These are phyloP conservation scores for Aspergillus nanangensis DNA, from an alignment of 495 filamentous ascomycete genomes.

Conservation along the genomic window DNA sequence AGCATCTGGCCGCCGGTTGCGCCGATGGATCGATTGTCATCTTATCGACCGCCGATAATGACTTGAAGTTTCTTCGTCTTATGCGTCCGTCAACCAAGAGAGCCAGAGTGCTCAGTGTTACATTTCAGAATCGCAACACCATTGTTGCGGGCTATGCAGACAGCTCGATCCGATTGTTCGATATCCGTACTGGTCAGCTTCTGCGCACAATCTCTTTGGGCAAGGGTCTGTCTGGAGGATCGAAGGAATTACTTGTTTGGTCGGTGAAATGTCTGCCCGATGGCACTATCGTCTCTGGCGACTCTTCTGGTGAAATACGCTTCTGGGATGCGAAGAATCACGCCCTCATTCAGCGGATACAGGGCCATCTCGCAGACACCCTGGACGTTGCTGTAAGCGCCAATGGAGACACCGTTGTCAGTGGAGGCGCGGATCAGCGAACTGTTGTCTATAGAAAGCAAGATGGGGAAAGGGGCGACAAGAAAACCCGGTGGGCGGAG, in stretches of 20 bases:
- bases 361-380: constrained; percentile 84
- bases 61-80: constrained; percentile 66
- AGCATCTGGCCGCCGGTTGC: constrained; percentile 83
- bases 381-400: constrained; percentile 74
- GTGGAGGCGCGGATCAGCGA: constrained; percentile 84
- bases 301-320: constrained; percentile 86
- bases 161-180: constrained; percentile 84
- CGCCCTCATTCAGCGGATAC: constrained; percentile 76
- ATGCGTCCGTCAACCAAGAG: constrained; percentile 74
- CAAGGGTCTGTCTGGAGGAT: constrained; percentile 64
- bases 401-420: constrained; percentile 82
- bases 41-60: constrained; percentile 76
- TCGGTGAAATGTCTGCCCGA: constrained; percentile 80
- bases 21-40: constrained; percentile 86
- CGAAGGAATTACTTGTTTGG: constrained; percentile 88
- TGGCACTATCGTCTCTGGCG: constrained; percentile 88
- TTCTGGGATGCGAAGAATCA: constrained; percentile 94
- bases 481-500: constrained; percentile 71
- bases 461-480: constrained; percentile 49
- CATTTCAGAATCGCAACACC: constrained; percentile 77
- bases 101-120: constrained; percentile 80
- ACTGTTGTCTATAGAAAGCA: constrained; percentile 71
- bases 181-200: constrained; percentile 70
- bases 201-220: constrained; percentile 82
- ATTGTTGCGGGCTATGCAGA: constrained; percentile 90